A percentile compares a stretch with the other conserved stretches of the same genome.
phyloP scores from a whole-genome alignment of 176 grass and related monocot genomes.

The Aegilops sharonensis region DNA sequence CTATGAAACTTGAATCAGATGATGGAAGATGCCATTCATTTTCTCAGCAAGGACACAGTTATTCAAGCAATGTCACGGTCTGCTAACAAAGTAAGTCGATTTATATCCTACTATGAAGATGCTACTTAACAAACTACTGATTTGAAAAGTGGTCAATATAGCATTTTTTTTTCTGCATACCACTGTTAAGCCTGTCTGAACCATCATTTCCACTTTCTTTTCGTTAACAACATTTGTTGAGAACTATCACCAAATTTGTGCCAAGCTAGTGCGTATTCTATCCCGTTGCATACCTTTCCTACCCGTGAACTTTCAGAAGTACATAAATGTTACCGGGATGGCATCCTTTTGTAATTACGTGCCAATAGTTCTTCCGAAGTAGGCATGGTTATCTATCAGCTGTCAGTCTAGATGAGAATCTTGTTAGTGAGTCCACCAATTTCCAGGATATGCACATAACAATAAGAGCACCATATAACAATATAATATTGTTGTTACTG shows the following conservation, averaged over 20 bases:
- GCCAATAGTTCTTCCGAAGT: background rate
- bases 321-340: slow-evolving; percentile 1
- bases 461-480: background rate
- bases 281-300: background rate
- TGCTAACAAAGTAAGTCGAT: slow-evolving; percentile 74
- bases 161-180: background rate
- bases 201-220: background rate
- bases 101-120: slow-evolving; percentile 15
- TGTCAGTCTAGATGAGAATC: background rate
- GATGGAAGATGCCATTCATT: slow-evolving; percentile 97
- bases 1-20: slow-evolving; percentile 56
- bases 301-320: background rate
- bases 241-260: slow-evolving; percentile 21
- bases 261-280: slow-evolving; percentile 20
- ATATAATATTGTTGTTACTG: slow-evolving; percentile 20
- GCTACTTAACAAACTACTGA: slow-evolving; percentile 12
- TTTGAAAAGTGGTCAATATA: background rate
- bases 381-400: background rate
- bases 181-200: slow-evolving; percentile 9
- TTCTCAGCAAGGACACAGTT: slow-evolving; percentile 96
- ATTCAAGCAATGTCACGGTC: slow-evolving; percentile 96
- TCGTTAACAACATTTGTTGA: slow-evolving; percentile 19
- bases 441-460: slow-evolving; percentile 8
- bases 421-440: slow-evolving; percentile 7
- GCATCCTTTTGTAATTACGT: background rate